Conservation (phyloP, 2,329 filamentous ascomycete species). For the Helminthosporium solani region DNA sequence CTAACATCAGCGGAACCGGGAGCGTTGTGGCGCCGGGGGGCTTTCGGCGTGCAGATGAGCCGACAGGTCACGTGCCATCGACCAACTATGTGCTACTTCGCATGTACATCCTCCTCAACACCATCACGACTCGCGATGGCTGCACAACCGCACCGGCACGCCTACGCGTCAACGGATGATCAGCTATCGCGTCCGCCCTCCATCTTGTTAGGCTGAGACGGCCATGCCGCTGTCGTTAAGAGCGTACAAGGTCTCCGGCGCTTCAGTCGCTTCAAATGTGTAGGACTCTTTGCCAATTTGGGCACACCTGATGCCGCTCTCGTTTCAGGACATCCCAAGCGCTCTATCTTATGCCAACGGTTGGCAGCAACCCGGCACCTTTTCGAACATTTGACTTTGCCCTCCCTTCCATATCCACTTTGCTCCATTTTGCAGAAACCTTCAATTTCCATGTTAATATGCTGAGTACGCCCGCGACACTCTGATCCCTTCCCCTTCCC, state of each 20-base stretch:
- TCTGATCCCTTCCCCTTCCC: constrained; percentile 28
- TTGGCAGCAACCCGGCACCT: constrained; percentile 30
- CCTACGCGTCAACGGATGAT: too few species aligned
- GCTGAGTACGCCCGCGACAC: constrained; percentile 37
- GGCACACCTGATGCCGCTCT: constrained; percentile 35
- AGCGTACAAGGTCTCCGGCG: constrained; percentile 36
- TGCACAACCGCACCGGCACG: neutral
- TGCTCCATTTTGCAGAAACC: constrained; percentile 26
- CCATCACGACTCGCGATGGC: constrained; percentile 11
- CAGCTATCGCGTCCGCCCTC: constrained; percentile 8
- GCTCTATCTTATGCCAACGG: constrained; percentile 39
- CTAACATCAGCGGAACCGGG: neutral
- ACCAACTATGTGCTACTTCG: neutral
- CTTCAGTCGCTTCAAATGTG: constrained; percentile 44
- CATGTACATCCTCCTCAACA: constrained; percentile 7
- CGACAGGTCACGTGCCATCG: constrained; percentile 3
- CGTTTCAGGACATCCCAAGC: constrained; percentile 39
- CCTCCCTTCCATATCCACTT: constrained; percentile 23
- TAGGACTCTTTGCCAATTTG: constrained; percentile 37
- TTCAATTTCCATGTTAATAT: constrained; percentile 37
- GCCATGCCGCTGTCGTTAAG: constrained; percentile 21
- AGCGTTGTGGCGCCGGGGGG: neutral
- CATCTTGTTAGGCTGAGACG: constrained; percentile 32
- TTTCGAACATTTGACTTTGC: constrained; percentile 26
- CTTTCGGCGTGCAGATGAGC: neutral